phyloP scores from a whole-genome alignment of 495 filamentous ascomycete genomes.

The Achaetomiella virescens region DNA sequence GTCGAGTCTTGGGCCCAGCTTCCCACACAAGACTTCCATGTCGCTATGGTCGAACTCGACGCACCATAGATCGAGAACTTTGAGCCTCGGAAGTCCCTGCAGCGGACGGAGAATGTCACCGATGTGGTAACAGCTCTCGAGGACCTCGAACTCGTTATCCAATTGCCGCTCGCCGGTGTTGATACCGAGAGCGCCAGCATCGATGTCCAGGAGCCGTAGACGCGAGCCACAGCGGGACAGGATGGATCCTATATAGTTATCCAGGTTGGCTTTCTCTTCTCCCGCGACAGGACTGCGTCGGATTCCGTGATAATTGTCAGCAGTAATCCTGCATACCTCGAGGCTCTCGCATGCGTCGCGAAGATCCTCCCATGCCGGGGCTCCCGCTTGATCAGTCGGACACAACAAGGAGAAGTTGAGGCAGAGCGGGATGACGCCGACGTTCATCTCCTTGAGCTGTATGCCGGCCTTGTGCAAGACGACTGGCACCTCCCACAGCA shows the following conservation, averaged over 20 bases:
- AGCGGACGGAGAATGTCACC: too few species aligned
- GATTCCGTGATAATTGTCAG: background rate
- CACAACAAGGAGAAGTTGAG: background rate
- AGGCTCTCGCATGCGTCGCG: background rate
- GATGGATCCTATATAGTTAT: background rate
- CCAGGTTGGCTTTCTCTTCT: background rate
- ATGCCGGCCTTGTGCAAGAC: background rate
- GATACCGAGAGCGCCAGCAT: background rate
- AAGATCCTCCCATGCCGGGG: background rate
- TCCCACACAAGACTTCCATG: too few species aligned
- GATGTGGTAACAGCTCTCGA: too few species aligned
- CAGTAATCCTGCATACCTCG: background rate
- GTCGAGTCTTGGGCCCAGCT: too few species aligned
- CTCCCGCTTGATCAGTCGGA: background rate
- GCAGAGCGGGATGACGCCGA: background rate
- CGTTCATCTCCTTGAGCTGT: background rate
- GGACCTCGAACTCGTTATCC: too few species aligned
- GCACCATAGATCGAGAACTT: background rate
- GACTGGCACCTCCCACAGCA: conserved; percentile 1
- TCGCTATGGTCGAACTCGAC: too few species aligned
- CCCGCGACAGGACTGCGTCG: background rate
- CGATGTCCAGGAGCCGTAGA: background rate
- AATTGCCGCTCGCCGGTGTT: background rate
- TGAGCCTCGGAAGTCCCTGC: too few species aligned
- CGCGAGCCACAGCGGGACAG: background rate